Percentiles rank a stretch among this genome's conserved stretches.
Evolutionary conservation across 805 yeast genomes (phyloP).

Genomic region (Yamadazyma paraphyllophila): DNA sequence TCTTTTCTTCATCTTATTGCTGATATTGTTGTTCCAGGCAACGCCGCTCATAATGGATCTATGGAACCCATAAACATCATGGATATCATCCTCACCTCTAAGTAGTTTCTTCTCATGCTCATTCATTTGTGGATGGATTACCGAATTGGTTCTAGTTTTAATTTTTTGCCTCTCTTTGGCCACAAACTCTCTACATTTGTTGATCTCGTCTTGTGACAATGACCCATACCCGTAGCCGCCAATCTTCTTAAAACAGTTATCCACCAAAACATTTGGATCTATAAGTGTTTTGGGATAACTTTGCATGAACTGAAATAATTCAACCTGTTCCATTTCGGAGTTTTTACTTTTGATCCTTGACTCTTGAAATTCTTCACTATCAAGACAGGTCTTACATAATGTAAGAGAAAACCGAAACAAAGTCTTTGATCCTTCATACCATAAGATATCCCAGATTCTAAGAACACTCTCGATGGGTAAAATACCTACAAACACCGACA

Average conservation of each 20-base stretch:
- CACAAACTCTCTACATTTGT: slow-evolving; percentile 76
- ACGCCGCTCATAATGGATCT: slow-evolving; percentile 52
- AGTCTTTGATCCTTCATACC: slow-evolving; percentile 88
- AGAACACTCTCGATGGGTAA: slow-evolving; percentile 86
- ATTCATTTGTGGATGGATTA: slow-evolving; percentile 34
- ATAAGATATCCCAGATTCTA: slow-evolving; percentile 91
- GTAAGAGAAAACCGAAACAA: slow-evolving; percentile 81
- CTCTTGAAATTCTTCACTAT: slow-evolving; percentile 56
- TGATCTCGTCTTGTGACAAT: slow-evolving; percentile 78
- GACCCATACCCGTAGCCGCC: slow-evolving; percentile 66
- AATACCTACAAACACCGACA: slow-evolving; percentile 92
- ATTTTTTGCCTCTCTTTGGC: slow-evolving; percentile 53
- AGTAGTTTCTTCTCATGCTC: slow-evolving; percentile 37
- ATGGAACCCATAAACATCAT: slow-evolving; percentile 45
- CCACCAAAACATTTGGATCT: slow-evolving; percentile 69
- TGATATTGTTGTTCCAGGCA: slow-evolving; percentile 60
- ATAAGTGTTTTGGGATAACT: slow-evolving; percentile 69
- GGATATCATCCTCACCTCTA: slow-evolving; percentile 28
- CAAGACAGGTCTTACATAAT: slow-evolving; percentile 63
- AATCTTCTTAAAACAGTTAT: slow-evolving; percentile 70
- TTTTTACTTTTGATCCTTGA: slow-evolving; percentile 18
- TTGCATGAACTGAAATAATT: slow-evolving; percentile 80
- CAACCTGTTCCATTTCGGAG: slow-evolving; percentile 41
- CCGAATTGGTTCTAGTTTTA: slow-evolving; percentile 24
- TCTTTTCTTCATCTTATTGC: slow-evolving; percentile 50